Percentiles rank a stretch among this genome's conserved stretches.
Conservation (phyloP, 176 grass and related monocot species). For the Areca catechu region DNA sequence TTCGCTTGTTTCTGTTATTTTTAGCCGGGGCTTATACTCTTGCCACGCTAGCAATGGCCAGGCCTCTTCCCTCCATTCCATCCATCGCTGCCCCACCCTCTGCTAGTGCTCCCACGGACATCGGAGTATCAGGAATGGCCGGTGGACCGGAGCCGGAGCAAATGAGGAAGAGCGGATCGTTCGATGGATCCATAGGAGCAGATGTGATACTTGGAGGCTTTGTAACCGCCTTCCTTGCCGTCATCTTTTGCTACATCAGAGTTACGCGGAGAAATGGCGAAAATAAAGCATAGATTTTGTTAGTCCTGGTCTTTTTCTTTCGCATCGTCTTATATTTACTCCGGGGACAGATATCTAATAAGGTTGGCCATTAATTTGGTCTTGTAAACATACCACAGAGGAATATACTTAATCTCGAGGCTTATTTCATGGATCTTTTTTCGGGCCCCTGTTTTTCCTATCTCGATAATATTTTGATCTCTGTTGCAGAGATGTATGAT, state of each 20-base stretch:
- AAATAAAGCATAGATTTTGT: conserved; percentile 16
- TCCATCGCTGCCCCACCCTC: conserved; percentile 28
- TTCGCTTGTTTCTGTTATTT: conserved; percentile 16
- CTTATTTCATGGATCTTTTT: too few species aligned
- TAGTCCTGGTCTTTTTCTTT: too few species aligned
- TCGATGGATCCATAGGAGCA: conserved; percentile 48
- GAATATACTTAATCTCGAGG: too few species aligned
- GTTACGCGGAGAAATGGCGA: conserved; percentile 42
- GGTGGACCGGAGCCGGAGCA: conserved; percentile 19
- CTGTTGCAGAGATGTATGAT: too few species aligned
- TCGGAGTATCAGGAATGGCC: neutral
- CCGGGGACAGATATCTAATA: too few species aligned
- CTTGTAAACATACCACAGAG: too few species aligned
- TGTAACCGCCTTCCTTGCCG: conserved; percentile 43
- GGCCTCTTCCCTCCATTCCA: conserved; percentile 21
- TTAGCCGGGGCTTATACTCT: conserved; percentile 6
- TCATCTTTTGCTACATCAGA: conserved; percentile 69
- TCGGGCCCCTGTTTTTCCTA: too few species aligned
- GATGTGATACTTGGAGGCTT: conserved; percentile 77
- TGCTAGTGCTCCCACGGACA: neutral
- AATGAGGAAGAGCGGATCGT: conserved; percentile 1
- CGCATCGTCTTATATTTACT: too few species aligned
- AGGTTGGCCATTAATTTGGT: too few species aligned
- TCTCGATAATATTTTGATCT: too few species aligned
- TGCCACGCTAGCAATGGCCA: conserved; percentile 10